phyloP scores from a whole-genome alignment of 495 filamentous ascomycete genomes.

The Aspergillus sclerotioniger region DNA sequence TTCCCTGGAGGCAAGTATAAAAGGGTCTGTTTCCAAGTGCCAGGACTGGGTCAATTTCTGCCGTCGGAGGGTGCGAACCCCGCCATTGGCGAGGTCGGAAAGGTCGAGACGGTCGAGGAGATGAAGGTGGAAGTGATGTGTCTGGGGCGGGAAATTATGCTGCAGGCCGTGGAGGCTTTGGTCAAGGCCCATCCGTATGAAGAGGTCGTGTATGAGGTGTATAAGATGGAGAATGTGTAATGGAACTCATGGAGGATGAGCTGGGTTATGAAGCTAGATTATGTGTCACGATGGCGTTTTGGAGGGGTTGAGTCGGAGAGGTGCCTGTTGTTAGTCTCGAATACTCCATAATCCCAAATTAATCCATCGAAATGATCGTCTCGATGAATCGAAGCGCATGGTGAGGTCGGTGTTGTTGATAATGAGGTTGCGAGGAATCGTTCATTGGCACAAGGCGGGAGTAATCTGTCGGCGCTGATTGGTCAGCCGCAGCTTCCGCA shows the following conservation, averaged over 20 bases:
- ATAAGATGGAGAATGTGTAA: conserved; percentile 69
- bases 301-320: neutral
- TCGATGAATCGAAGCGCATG: neutral
- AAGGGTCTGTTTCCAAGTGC: conserved; percentile 40
- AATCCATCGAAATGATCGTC: neutral
- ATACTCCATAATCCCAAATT: neutral
- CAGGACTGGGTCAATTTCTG: conserved; percentile 41
- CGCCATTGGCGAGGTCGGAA: conserved; percentile 37
- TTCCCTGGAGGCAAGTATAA: conserved; percentile 45
- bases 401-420: neutral
- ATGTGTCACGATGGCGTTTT: neutral
- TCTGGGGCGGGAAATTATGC: conserved; percentile 46
- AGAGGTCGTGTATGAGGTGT: conserved; percentile 71
- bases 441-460: conserved; percentile 25
- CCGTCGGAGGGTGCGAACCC: conserved; percentile 40
- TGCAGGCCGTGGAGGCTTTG: conserved; percentile 42
- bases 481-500: conserved; percentile 34
- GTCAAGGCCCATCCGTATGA: conserved; percentile 75
- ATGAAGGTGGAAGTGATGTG: conserved; percentile 54
- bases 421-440: neutral
- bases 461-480: conserved; percentile 46
- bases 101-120: conserved; percentile 50
- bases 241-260: neutral
- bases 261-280: neutral
- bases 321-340: neutral